These are phyloP conservation scores for Lasiosphaeris hirsuta DNA, from an alignment of 495 filamentous ascomycete genomes.

Conservation along the genomic window DNA sequence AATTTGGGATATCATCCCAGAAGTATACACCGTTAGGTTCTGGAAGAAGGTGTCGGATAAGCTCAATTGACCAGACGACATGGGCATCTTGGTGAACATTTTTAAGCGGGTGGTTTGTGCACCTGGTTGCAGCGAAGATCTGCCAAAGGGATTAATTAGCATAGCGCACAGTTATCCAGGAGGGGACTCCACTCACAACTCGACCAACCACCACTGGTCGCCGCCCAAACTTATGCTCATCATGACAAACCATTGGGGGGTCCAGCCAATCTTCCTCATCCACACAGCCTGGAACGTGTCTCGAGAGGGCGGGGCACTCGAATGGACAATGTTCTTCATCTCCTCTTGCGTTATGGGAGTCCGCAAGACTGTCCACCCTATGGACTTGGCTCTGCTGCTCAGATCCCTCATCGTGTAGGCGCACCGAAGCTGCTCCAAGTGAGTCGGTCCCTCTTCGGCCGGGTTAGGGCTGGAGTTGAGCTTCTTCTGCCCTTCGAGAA, in stretches of 20 bases:
- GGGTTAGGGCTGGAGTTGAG: slow-evolving; percentile 54
- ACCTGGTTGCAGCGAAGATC: slow-evolving; percentile 17
- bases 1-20: slow-evolving; percentile 42
- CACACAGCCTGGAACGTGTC: slow-evolving; percentile 59
- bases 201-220: slow-evolving; percentile 72
- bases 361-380: slow-evolving; percentile 59
- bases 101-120: slow-evolving; percentile 22
- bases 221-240: slow-evolving; percentile 68
- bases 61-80: slow-evolving; percentile 31
- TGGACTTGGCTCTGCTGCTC: slow-evolving; percentile 52
- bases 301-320: slow-evolving; percentile 28
- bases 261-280: slow-evolving; percentile 61
- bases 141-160: slow-evolving; percentile 19
- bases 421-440: slow-evolving; percentile 57
- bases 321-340: slow-evolving; percentile 55
- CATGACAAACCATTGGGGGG: slow-evolving; percentile 62
- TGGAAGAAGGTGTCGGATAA: slow-evolving; percentile 39
- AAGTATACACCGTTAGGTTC: slow-evolving; percentile 36
- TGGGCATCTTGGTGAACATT: slow-evolving; percentile 35
- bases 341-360: slow-evolving; percentile 55
- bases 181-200: slow-evolving; percentile 46
- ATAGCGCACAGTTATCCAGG: slow-evolving; percentile 3
- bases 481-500: slow-evolving; percentile 42
- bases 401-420: slow-evolving; percentile 59
- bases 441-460: slow-evolving; percentile 49